Base-by-base conservation (phyloP, 1,139 yeast species). In the Saccharomyces hybrid region DNA sequence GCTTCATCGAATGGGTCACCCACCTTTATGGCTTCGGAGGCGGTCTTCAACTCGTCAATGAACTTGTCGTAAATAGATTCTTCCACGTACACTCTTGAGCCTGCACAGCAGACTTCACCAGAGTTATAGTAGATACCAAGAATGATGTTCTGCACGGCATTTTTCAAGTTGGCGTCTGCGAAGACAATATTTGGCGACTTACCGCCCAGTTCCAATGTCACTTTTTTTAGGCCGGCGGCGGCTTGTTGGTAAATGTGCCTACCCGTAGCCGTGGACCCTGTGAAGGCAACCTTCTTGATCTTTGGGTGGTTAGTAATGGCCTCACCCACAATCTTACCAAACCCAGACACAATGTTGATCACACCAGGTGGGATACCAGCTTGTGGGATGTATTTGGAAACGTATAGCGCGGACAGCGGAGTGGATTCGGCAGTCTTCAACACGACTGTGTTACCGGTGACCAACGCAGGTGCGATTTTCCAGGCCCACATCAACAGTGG, bases 31-130 rank as follows among this genome's bases (percentile, higher is more conserved):
- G 58, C 60, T 69, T 76, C 84, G 56, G 77, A 76, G 49, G 79
- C 76, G 48, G 74, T 74, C 55, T 72, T 70, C 63, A 81, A 79
- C 55, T 72, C 76, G 52, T 69, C 71, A 51, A 80, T 66, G 52
- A 81, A 71, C 55, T 73, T 70, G 57, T 81, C 85, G 68, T 81
- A 80, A 56, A 79, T 69, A 48, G 76, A 80, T 60, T 79, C 83
- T 68, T 82, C 84, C 57, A 81, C 76, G 65, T 79, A 81, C 52
- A 80, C 72, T 73, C 86, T 78, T 50, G 85, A 80, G 65, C 85
- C 85, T 44, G 85, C 85, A 64, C 82, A 79, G 68, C 86, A 82
- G 55, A 81, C 85, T 71, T 82, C 85, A 72, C 86, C 86, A 53
- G 84, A 77, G 71, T 82, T 81, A 74, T 72, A 80, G 71, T 71